Base-by-base conservation (phyloP, 2,329 filamentous ascomycete species). In the Fusarium siculi region DNA sequence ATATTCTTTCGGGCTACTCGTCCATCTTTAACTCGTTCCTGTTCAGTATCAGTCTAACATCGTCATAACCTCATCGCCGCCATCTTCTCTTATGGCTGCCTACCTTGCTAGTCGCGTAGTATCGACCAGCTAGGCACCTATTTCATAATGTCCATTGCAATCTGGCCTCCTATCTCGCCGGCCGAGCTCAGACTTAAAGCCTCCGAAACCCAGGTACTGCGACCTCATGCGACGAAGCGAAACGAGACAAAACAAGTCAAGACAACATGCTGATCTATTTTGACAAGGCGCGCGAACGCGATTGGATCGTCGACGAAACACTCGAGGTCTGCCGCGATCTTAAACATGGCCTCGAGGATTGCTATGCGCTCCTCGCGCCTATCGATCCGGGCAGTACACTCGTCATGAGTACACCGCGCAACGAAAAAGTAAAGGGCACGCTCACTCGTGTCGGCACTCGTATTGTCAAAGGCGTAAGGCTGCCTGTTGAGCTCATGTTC, bases 381-480 rank as follows among this genome's bases (percentile, higher is more conserved):
- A 88, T 92, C 72, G 94, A 97, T 79, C 91, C 92, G 2, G 95
- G 95, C 14, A 95, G 92, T 76, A 99, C 96, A 2, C 89, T 99
- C 34, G 95, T 96, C 36, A 88, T 99, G 74, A 96, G 93, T 70
- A 97, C 95, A 19, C 89, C 93, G 63, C 90, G 95, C 63, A 96
- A 94, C 62, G 96, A 99, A 84, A 91, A 89, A 74, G 91, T 98
- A 71, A 99, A 99, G 82, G 96, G 96, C 23, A 93, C 94, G 77
- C 90, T 98, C 68, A 98, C 96, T 2, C 90, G 96, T 60, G 90
- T 97, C 40, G 96, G 96, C 43, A 94, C 94, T n/a, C 91, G 93
- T 57, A 92, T 99, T 72, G 92, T 97, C 72, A 97, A 97, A 81
- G 96, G 95, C 74, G 93, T 95, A 86, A 76, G 91, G 25, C 34